Evolutionary conservation across 331 rosid genomes (phyloP).

Genomic region (Quercus phellos): DNA sequence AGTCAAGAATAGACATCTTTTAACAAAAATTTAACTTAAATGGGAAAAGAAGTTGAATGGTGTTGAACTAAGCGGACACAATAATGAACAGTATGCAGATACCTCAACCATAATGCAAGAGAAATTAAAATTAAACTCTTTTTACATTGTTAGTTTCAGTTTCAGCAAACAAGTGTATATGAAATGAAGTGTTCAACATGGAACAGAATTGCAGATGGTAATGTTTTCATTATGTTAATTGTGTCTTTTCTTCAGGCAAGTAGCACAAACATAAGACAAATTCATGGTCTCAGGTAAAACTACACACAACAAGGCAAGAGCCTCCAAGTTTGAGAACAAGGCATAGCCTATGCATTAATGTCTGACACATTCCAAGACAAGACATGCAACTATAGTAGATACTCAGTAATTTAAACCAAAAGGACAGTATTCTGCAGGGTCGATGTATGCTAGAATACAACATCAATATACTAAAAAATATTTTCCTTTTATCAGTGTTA

Average conservation of each 20-base stretch:
- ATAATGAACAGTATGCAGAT: neutral
- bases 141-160: neutral
- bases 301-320: neutral
- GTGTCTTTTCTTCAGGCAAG: neutral
- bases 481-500: neutral
- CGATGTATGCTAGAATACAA: neutral
- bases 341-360: neutral
- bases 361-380: neutral
- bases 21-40: neutral
- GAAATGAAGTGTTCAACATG: neutral
- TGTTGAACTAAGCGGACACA: neutral
- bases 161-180: neutral
- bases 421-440: neutral
- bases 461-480: neutral
- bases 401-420: neutral
- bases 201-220: neutral
- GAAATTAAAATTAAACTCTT: neutral
- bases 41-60: neutral
- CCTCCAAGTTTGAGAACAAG: neutral
- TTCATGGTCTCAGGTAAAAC: neutral
- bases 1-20: neutral
- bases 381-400: neutral
- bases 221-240: neutral
- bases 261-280: neutral
- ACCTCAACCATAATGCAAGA: neutral